These are phyloP conservation scores for Podila verticillata DNA, from an alignment of 192 early-diverging fungal species.

Conservation along the genomic window DNA sequence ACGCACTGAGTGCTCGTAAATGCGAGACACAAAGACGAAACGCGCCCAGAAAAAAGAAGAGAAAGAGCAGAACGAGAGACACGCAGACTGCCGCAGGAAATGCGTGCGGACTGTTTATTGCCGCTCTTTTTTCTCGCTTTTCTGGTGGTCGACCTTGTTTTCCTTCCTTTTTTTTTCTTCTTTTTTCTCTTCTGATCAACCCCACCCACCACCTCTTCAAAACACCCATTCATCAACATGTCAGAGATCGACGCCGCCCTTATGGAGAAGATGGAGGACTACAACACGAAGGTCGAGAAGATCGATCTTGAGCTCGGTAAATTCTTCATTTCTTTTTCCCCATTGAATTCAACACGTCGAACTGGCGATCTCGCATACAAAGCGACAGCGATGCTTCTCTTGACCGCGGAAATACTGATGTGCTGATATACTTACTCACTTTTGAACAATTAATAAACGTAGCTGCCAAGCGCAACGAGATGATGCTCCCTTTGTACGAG, in stretches of 20 bases:
- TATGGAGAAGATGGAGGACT: constrained; percentile 22
- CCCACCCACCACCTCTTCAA: background rate
- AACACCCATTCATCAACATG: constrained; percentile 10
- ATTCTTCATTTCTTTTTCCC: background rate
- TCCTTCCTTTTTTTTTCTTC: background rate
- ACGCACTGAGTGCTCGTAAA: too few species aligned
- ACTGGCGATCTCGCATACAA: too few species aligned
- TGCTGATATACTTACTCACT: background rate
- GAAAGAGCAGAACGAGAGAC: too few species aligned
- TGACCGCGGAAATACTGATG: background rate
- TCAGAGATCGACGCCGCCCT: constrained; percentile 20
- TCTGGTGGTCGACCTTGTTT: background rate
- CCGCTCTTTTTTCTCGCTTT: constrained; percentile 10
- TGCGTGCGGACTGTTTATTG: background rate
- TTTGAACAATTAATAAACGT: background rate
- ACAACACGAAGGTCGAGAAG: constrained; percentile 25
- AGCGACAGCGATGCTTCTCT: background rate
- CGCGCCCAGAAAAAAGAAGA: too few species aligned
- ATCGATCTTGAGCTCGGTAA: constrained; percentile 44
- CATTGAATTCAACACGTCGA: background rate
- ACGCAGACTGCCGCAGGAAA: too few species aligned
- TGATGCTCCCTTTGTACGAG: constrained; percentile 43
- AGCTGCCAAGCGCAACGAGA: constrained; percentile 32
- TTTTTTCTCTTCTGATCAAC: background rate
- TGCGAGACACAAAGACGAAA: too few species aligned